These are phyloP conservation scores for Fusarium pseudocircinatum DNA, from an alignment of 2,329 filamentous ascomycete genomes.

Conservation along the genomic window DNA sequence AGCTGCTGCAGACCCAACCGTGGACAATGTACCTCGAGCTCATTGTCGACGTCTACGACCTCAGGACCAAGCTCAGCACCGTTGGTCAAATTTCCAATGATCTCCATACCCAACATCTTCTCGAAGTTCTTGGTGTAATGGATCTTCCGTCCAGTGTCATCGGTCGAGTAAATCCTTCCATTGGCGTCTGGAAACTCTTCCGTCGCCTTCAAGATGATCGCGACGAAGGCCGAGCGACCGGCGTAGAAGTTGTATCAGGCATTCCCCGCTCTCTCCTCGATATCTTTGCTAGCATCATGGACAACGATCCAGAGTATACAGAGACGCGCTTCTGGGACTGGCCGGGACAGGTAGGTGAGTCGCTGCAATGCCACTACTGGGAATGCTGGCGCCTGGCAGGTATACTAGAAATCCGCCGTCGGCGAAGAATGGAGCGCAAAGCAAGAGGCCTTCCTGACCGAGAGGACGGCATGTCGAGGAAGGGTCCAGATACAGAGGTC, in stretches of 20 bases:
- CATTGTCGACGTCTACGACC: conserved; percentile 34
- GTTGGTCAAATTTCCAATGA: conserved; percentile 19
- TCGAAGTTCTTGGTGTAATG: conserved; percentile 40
- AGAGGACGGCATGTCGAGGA: not conserved
- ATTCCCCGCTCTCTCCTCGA: conserved; percentile 35
- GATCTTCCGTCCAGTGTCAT: conserved; percentile 34
- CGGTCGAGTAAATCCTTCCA: conserved; percentile 19
- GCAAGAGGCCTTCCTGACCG: not conserved
- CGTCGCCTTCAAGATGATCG: conserved; percentile 28
- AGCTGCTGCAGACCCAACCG: conserved; percentile 37
- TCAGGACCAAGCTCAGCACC: conserved; percentile 17
- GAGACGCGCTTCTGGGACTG: conserved; percentile 33
- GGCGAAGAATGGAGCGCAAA: conserved; percentile 19
- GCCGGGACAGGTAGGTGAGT: conserved; percentile 37
- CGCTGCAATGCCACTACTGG: conserved; percentile 35
- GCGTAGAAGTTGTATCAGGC: conserved; percentile 34
- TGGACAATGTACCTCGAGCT: conserved; percentile 40
- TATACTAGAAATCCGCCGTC: conserved; percentile 35
- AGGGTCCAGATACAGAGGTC: conserved; percentile 21
- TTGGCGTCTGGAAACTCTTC: conserved; percentile 38
- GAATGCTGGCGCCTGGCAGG: conserved; percentile 37
- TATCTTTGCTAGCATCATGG: conserved; percentile 27
- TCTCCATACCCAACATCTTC: conserved; percentile 17
- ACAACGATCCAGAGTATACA: conserved; percentile 35
- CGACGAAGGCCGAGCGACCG: conserved; percentile 7